These are phyloP conservation scores for Aureobasidium sp. DNA, from an alignment of 2,329 filamentous ascomycete genomes.

Conservation along the genomic window DNA sequence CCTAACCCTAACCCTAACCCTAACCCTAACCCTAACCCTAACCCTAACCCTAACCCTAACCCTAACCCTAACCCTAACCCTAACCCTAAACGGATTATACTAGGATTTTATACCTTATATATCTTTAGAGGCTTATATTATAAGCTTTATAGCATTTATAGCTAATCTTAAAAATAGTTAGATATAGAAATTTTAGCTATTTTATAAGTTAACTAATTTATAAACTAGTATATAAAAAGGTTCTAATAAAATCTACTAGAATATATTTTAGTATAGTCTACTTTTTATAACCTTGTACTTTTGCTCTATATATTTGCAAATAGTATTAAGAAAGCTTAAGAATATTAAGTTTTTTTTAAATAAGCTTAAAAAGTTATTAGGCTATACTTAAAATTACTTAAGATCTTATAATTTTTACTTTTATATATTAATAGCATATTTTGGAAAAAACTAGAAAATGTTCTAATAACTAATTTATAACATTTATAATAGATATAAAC, in stretches of 20 bases:
- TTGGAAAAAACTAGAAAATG: background rate
- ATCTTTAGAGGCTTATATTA: background rate
- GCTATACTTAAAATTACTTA: background rate
- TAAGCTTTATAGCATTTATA: background rate
- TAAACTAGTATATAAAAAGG: no score
- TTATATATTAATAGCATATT: background rate
- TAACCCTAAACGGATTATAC: no score
- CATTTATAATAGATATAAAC: background rate
- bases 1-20: no score
- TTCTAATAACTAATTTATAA: background rate
- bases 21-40: no score
- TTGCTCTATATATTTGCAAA: background rate
- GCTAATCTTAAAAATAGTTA: background rate
- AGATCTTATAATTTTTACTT: background rate
- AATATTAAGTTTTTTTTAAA: background rate
- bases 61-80: no score
- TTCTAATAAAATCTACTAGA: background rate
- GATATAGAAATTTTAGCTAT: background rate
- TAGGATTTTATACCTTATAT: no score
- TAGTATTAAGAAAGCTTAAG: background rate
- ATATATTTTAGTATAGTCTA: background rate
- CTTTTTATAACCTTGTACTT: background rate
- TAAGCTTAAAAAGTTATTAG: background rate
- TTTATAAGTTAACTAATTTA: background rate
- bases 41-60: no score